Evolutionary conservation across 768 basidiomycete species (phyloP).

Genomic region (Mycena vulgaris): DNA sequence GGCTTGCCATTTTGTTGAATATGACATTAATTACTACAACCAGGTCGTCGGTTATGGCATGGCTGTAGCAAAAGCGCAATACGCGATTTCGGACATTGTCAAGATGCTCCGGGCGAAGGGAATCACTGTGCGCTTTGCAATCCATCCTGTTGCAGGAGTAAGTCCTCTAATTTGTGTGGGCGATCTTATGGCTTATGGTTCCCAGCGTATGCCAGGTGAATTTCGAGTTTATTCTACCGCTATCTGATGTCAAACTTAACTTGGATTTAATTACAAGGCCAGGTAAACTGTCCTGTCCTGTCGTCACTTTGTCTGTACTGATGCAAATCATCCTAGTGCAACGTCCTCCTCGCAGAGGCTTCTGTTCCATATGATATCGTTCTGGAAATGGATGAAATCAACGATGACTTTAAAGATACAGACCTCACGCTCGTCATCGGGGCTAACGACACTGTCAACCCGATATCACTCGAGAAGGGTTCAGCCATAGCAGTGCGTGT

Average conservation of each 20-base stretch:
- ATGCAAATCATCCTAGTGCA: constrained; percentile 69
- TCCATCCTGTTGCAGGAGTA: constrained; percentile 88
- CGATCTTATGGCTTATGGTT: background rate
- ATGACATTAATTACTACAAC: too few species aligned
- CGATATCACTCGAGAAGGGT: constrained; percentile 89
- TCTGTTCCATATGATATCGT: constrained; percentile 87
- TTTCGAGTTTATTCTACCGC: background rate
- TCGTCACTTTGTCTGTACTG: background rate
- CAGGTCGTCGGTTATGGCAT: constrained; percentile 82
- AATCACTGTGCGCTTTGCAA: constrained; percentile 87
- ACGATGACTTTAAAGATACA: constrained; percentile 91
- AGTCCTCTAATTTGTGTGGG: background rate
- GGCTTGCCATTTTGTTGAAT: too few species aligned
- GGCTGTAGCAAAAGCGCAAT: constrained; percentile 94
- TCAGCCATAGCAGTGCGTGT: constrained; percentile 83
- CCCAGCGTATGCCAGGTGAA: constrained; percentile 82
- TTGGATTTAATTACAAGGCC: constrained; percentile 19
- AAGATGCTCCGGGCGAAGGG: constrained; percentile 80
- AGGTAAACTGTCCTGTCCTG: constrained; percentile 13
- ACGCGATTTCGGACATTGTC: constrained; percentile 83
- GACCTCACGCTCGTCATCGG: constrained; percentile 94
- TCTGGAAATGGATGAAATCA: constrained; percentile 93
- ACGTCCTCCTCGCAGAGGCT: constrained; percentile 92
- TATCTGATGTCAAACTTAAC: background rate
- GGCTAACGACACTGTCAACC: constrained; percentile 94